Conservation (phyloP, 495 filamentous ascomycete species). For the Xylaria sp. region DNA sequence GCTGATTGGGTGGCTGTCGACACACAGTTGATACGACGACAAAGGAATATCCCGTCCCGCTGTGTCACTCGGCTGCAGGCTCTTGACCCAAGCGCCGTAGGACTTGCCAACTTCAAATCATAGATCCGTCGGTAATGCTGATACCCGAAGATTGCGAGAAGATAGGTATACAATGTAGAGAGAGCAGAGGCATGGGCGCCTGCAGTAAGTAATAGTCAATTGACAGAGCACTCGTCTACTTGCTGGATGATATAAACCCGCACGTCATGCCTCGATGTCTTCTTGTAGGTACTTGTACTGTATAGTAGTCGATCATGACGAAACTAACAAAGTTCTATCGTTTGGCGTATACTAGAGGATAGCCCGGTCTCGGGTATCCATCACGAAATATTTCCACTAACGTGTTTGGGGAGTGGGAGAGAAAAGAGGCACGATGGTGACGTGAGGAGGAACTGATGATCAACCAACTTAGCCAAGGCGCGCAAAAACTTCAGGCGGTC, state of each 20-base stretch:
- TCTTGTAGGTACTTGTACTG: neutral
- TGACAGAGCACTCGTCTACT: neutral
- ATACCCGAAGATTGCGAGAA: neutral
- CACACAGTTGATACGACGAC: conserved; percentile 17
- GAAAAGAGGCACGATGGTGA: neutral
- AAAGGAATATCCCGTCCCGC: conserved; percentile 24
- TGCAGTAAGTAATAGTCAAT: neutral
- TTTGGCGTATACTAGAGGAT: neutral
- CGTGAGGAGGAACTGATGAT: conserved; percentile 17
- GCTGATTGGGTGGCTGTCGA: conserved; percentile 24
- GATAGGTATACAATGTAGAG: neutral
- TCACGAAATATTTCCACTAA: neutral
- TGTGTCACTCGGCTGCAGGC: conserved; percentile 19
- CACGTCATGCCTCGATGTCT: neutral
- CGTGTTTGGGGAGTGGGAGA: neutral
- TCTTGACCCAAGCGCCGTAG: neutral
- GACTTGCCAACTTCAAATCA: neutral
- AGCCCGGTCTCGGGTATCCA: conserved; percentile 3
- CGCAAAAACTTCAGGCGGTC: conserved; percentile 16
- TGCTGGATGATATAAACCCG: neutral
- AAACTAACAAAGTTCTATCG: neutral
- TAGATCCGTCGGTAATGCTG: neutral
- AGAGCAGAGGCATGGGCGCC: neutral
- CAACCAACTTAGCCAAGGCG: conserved; percentile 21
- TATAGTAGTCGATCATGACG: conserved; percentile 8